These are phyloP conservation scores for Colletotrichum tanaceti DNA, from an alignment of 2,329 filamentous ascomycete species.

Conservation along the genomic window DNA sequence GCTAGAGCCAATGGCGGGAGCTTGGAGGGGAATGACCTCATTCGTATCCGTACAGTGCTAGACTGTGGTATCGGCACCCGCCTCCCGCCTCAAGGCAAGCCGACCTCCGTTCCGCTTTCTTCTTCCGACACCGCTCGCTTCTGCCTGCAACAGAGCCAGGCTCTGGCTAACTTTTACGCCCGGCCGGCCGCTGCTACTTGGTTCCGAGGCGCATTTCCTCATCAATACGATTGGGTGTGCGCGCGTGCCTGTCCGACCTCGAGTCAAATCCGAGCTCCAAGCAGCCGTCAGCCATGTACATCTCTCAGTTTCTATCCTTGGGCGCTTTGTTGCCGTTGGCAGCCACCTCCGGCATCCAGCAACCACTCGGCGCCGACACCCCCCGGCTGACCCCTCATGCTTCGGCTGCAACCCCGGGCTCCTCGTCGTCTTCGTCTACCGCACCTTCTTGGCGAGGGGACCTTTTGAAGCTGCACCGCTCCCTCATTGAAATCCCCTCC, in stretches of 20 bases:
- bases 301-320: slow-evolving; percentile 20
- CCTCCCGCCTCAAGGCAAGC: not conserved
- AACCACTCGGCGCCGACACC: slow-evolving; percentile 26
- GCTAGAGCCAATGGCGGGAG: slow-evolving; percentile 27
- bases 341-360: slow-evolving; percentile 32
- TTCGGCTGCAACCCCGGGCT: not conserved
- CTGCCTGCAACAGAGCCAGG: slow-evolving; percentile 26
- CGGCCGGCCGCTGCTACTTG: slow-evolving; percentile 5
- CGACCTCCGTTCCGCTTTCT: slow-evolving; percentile 4
- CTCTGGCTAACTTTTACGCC: slow-evolving; percentile 7
- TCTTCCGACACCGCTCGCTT: slow-evolving; percentile 38
- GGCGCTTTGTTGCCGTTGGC: slow-evolving; percentile 30
- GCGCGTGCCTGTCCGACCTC: not conserved
- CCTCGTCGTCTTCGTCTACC: slow-evolving; percentile 8
- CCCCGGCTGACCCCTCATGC: slow-evolving; percentile 21
- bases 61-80: not conserved
- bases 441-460: slow-evolving; percentile 56
- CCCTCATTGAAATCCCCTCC: slow-evolving; percentile 80
- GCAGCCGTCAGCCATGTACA: slow-evolving; percentile 18
- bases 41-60: not conserved
- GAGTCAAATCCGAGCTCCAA: slow-evolving; percentile 5
- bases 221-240: not conserved
- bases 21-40: slow-evolving; percentile 32
- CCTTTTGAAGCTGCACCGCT: slow-evolving; percentile 79
- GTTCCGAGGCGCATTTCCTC: slow-evolving; percentile 9